These are phyloP conservation scores for Penicillium simplicissimum DNA, from an alignment of 495 filamentous ascomycete species.

Conservation along the genomic window DNA sequence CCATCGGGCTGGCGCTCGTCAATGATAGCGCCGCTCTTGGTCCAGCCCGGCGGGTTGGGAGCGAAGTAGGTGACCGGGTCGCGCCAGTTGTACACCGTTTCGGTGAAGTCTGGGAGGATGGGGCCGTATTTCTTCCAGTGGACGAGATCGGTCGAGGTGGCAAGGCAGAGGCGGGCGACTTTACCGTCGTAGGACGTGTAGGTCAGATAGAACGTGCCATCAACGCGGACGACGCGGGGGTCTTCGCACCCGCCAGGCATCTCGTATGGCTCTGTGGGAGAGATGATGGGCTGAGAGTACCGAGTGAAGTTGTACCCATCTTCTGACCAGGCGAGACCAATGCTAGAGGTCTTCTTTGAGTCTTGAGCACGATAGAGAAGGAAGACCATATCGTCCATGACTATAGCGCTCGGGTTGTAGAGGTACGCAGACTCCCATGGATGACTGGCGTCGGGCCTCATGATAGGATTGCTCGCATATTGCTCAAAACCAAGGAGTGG, in stretches of 20 bases:
- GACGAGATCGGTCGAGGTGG: not conserved
- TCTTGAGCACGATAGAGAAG: constrained; percentile 17
- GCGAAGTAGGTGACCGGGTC: not conserved
- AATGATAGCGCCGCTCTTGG: constrained; percentile 24
- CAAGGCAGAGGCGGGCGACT: not conserved
- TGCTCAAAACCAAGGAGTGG: not conserved
- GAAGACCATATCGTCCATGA: constrained; percentile 21
- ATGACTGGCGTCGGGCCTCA: constrained; percentile 2
- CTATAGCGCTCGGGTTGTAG: constrained; percentile 16
- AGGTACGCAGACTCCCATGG: constrained; percentile 25
- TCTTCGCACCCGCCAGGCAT: not conserved
- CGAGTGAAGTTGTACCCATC: not conserved
- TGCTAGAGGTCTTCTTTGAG: not conserved
- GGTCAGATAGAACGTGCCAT: not conserved
- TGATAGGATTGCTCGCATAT: not conserved
- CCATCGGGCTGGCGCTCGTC: constrained; percentile 26
- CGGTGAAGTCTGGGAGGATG: not conserved
- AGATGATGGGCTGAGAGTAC: not conserved
- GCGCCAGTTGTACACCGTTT: not conserved
- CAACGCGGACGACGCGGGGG: not conserved
- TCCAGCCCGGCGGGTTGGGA: constrained; percentile 7
- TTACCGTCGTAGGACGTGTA: not conserved
- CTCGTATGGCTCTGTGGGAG: not conserved
- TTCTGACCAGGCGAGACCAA: not conserved
- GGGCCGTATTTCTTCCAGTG: not conserved